phyloP scores from a whole-genome alignment of 441 rosid species.

The Populus hybrid region DNA sequence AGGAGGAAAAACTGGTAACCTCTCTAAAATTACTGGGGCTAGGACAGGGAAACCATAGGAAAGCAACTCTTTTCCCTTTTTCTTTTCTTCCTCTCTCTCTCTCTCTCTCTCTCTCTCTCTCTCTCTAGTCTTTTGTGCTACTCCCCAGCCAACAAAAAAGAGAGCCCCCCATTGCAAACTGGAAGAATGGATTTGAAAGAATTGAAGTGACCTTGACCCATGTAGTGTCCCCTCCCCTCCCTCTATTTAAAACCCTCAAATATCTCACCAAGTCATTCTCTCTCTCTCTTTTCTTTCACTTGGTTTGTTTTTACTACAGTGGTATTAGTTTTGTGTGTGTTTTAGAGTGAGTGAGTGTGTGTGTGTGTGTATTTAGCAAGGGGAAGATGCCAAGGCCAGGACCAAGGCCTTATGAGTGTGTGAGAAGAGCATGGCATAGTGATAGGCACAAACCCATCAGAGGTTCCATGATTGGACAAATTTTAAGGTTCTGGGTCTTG shows the following conservation, averaged over 20 bases:
- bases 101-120: neutral
- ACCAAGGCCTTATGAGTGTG: conserved; percentile 70
- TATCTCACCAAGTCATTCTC: neutral
- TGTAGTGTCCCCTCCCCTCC: conserved; percentile 11
- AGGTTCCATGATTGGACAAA: conserved; percentile 86
- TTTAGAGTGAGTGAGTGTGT: neutral
- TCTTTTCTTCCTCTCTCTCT: neutral
- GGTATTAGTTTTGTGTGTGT: neutral
- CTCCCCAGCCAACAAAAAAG: conserved; percentile 30
- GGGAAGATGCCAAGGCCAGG: conserved; percentile 94
- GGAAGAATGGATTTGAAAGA: conserved; percentile 16
- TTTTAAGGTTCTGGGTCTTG: conserved; percentile 71
- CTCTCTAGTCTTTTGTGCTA: conserved; percentile 6
- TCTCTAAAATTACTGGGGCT: conserved; percentile 30
- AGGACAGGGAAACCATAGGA: conserved; percentile 10
- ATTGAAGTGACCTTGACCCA: conserved; percentile 23
- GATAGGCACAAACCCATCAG: conserved; percentile 86
- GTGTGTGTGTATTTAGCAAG: neutral
- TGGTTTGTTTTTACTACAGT: neutral
- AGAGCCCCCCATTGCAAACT: no score
- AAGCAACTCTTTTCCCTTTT: conserved; percentile 15
- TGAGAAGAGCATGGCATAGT: conserved; percentile 55
- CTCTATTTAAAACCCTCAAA: conserved; percentile 4
- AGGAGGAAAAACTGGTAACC: neutral
- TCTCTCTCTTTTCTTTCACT: neutral